A percentile compares a stretch with the other conserved stretches of the same genome.
phyloP scores from a whole-genome alignment of 2,329 filamentous ascomycete genomes.

The Fusarium armeniacum region DNA sequence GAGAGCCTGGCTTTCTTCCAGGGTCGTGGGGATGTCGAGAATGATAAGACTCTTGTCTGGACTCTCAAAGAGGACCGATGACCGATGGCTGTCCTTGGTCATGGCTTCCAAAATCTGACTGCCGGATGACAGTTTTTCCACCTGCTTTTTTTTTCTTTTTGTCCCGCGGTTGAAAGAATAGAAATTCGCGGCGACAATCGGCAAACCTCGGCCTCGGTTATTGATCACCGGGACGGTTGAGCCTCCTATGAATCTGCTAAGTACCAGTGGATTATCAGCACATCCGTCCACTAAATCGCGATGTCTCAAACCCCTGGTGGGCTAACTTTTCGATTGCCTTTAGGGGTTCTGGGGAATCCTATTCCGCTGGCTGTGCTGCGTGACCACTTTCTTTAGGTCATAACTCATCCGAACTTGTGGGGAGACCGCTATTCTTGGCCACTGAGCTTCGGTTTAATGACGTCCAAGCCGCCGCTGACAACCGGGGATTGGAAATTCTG shows the following conservation, averaged over 20 bases:
- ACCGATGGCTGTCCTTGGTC: slow-evolving; percentile 22
- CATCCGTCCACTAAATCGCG: slow-evolving; percentile 31
- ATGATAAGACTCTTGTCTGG: slow-evolving; percentile 64
- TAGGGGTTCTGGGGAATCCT: slow-evolving; percentile 34
- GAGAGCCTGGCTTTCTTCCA: slow-evolving; percentile 74
- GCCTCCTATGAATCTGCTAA: slow-evolving; percentile 24
- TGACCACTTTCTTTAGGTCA: slow-evolving; percentile 40
- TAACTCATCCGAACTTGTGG: slow-evolving; percentile 31
- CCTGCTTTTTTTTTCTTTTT: slow-evolving; percentile 8
- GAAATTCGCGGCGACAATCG: slow-evolving; percentile 45
- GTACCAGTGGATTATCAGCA: slow-evolving; percentile 32
- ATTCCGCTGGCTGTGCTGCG: slow-evolving; percentile 27
- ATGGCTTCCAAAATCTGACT: slow-evolving; percentile 16
- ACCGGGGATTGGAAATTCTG: slow-evolving; percentile 49
- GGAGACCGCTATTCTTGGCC: slow-evolving; percentile 21
- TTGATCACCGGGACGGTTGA: slow-evolving; percentile 42
- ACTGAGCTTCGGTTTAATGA: slow-evolving; percentile 49
- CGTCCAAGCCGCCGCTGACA: slow-evolving; percentile 47
- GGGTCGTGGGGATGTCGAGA: slow-evolving; percentile 78
- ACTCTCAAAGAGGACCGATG: slow-evolving; percentile 55
- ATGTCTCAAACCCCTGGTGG: slow-evolving; percentile 16
- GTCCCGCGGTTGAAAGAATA: slow-evolving; percentile 30
- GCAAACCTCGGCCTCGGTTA: slow-evolving; percentile 51
- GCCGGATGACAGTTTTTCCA: slow-evolving; percentile 29
- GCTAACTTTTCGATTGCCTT: slow-evolving; percentile 20